Evolutionary conservation across 2,329 filamentous ascomycete genomes (phyloP), one percentile per base, ranked within the genome.

Genomic region (Pyrenophora graminea): DNA sequence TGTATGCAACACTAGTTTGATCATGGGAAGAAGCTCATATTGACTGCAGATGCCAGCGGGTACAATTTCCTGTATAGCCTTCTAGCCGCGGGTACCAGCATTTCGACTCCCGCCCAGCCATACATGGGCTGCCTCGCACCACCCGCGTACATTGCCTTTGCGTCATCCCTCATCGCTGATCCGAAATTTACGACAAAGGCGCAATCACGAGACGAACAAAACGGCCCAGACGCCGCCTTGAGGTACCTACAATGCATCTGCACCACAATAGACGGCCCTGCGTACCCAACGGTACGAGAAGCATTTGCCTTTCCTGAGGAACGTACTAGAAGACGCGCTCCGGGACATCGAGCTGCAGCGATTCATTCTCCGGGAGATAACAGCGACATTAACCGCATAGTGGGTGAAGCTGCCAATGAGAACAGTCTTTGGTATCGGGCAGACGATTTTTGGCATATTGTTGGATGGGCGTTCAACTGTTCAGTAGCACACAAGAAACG

Each of bases 381-480:
- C 18, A 69, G 73, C 17, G 76, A 75, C 13, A 76, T 80, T 34
- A 64, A 70, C 39, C 60, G 56, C 12, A 58, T 70, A 23, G 56
- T 50, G 1, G 80, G 83, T 2, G 77, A 78, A 0, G 81, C 76
- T 8, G 86, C 87, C 1, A 82, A 83, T 43, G 77, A 81, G 12
- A 80, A 85, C 37, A 87, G 88, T 25, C 57, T 97, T 1, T 96
- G 89, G 84, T 77, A 76, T 13, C 82, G 84, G n/a, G 89, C 88
- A 1, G 85, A 89, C 54, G 90, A 96, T 67, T 95, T 97, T 64
- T 99, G 94, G 91, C 83, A 86, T 36, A 83, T 90, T 0, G 82
- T 94, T 0, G 94, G 93, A 3, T 97, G 94, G 94, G 88, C 90
- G 0, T 91, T 97, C 71, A 94, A 93, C 68, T 97, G 93, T 75